phyloP scores from a whole-genome alignment of 1,284 basidiomycete genomes.

The Lentinula novae-zelandiae region DNA sequence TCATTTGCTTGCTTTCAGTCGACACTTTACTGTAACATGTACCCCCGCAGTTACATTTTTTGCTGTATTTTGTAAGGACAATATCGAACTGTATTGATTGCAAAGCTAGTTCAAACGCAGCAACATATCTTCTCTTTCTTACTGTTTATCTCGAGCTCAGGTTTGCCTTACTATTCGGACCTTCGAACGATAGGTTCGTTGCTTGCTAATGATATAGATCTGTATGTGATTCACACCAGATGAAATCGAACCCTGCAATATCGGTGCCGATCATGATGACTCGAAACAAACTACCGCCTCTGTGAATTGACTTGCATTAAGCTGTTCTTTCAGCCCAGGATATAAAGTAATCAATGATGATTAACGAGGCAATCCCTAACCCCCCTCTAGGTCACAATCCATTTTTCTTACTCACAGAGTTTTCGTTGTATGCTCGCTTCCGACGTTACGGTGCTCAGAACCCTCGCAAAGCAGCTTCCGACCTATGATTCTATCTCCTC shows the following conservation, averaged over 20 bases:
- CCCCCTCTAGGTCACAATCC: background rate
- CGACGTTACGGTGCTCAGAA: slow-evolving; percentile 1
- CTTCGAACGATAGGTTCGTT: background rate
- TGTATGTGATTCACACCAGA: background rate
- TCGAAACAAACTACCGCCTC: background rate
- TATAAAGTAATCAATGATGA: background rate
- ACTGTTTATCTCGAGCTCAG: background rate
- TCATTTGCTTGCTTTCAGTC: background rate
- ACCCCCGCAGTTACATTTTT: background rate
- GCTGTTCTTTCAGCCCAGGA: background rate
- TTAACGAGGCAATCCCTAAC: background rate
- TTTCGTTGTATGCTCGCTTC: slow-evolving; percentile 6
- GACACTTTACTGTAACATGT: background rate
- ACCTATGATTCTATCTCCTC: slow-evolving; percentile 31
- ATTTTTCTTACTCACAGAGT: no score
- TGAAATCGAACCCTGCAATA: background rate
- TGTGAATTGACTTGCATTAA: background rate
- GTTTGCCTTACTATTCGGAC: background rate
- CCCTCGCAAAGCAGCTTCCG: slow-evolving; percentile 22
- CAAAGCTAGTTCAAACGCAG: no score
- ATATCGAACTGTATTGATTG: no score
- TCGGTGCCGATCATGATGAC: background rate
- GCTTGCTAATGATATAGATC: background rate
- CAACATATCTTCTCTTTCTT: background rate
- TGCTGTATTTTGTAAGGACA: background rate